phyloP scores from a whole-genome alignment of 805 yeast species.

The Spathaspora sp. region DNA sequence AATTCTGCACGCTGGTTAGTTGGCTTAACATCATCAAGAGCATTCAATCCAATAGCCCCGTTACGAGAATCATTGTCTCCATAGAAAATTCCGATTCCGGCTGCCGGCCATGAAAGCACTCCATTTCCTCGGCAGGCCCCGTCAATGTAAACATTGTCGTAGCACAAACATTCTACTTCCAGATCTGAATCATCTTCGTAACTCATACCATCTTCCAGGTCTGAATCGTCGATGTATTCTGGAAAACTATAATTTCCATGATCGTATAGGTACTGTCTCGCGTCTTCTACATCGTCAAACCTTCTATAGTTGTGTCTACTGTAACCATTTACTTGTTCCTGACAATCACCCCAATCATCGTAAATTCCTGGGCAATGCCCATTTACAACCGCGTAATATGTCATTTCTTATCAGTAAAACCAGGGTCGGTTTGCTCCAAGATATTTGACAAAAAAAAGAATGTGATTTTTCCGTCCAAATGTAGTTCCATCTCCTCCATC shows the following conservation, averaged over 20 bases:
- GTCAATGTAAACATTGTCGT: constrained; percentile 58
- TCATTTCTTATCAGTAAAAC: background rate
- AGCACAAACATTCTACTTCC: background rate
- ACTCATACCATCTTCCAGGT: background rate
- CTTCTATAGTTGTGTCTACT: constrained; percentile 55
- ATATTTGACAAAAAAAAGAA: no score
- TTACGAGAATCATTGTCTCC: constrained; percentile 55
- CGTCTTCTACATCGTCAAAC: constrained; percentile 48
- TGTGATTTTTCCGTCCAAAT: no score
- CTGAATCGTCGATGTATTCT: background rate
- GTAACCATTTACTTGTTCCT: constrained; percentile 51
- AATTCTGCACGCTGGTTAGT: constrained; percentile 86
- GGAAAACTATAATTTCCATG: constrained; percentile 13
- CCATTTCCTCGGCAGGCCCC: constrained; percentile 75
- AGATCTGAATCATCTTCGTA: background rate
- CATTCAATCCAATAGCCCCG: constrained; percentile 46
- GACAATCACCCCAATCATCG: constrained; percentile 55
- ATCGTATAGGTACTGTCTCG: constrained; percentile 38
- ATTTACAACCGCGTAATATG: constrained; percentile 36
- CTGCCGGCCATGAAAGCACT: constrained; percentile 21
- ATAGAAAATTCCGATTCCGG: constrained; percentile 78
- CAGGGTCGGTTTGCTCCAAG: background rate
- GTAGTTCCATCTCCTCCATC: no score
- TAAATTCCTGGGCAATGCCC: constrained; percentile 51
- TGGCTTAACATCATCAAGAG: constrained; percentile 30